Conservation (phyloP, 331 rosid genomes). For the Arachis monticola region DNA sequence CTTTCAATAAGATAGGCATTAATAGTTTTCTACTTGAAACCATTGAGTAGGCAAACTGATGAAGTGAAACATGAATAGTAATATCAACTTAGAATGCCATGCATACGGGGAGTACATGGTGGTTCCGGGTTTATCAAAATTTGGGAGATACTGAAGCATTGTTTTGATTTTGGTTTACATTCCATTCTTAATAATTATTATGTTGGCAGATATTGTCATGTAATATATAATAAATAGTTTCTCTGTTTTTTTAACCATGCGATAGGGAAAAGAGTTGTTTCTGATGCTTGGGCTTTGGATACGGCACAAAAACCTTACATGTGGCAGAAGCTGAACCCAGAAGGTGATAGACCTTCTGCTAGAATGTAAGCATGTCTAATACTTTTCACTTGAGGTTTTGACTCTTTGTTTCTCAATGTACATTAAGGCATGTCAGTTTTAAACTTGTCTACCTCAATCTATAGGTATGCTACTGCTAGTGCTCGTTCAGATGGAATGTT, state of each 20-base stretch:
- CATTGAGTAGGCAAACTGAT: slow-evolving; percentile 22
- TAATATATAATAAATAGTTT: slow-evolving; percentile 31
- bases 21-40: neutral
- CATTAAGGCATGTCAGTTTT: slow-evolving; percentile 17
- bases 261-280: slow-evolving; percentile 83
- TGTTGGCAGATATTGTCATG: slow-evolving; percentile 21
- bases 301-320: slow-evolving; percentile 96
- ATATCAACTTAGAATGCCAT: slow-evolving; percentile 7
- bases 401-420: slow-evolving; percentile 10
- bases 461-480: slow-evolving; percentile 99
- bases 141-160: slow-evolving; percentile 6
- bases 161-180: neutral
- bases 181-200: neutral
- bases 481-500: slow-evolving; percentile 99
- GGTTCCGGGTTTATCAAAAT: slow-evolving; percentile 19
- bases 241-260: slow-evolving; percentile 3
- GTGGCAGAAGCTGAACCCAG: slow-evolving; percentile 94
- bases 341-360: slow-evolving; percentile 97
- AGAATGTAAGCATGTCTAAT: slow-evolving; percentile 79
- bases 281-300: slow-evolving; percentile 97
- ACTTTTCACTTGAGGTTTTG: slow-evolving; percentile 31
- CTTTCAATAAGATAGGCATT: neutral
- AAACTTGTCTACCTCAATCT: slow-evolving; percentile 43
- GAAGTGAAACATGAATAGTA: slow-evolving; percentile 28
- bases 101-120: neutral